phyloP scores from a whole-genome alignment of 169 alveolate species.

The Plasmodium sp. region DNA sequence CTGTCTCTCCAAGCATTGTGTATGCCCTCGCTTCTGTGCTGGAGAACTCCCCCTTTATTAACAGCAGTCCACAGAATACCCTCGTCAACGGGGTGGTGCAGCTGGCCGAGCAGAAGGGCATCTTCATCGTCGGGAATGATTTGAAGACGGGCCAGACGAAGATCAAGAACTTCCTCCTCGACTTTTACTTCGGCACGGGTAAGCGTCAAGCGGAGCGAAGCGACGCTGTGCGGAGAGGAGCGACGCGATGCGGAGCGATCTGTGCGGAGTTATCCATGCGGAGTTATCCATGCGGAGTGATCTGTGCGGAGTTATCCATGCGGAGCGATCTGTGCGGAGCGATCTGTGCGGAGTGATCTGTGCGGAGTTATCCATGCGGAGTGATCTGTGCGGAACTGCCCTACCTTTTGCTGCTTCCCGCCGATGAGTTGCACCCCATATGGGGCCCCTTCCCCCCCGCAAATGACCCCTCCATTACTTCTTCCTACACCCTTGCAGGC shows the following conservation, averaged over 20 bases:
- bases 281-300: too few species aligned
- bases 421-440: too few species aligned
- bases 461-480: too few species aligned
- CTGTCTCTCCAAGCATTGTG: constrained; percentile 89
- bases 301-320: too few species aligned
- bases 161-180: constrained; percentile 90
- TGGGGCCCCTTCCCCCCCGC: too few species aligned
- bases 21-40: constrained; percentile 90
- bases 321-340: too few species aligned
- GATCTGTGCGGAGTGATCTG: too few species aligned
- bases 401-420: too few species aligned
- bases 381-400: too few species aligned
- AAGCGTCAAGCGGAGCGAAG: not conserved
- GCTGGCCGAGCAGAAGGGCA: constrained; percentile 87
- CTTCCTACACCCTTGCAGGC: constrained; percentile 81
- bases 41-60: constrained; percentile 89
- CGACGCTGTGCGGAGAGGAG: not conserved
- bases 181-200: constrained; percentile 80
- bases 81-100: constrained; percentile 89
- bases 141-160: constrained; percentile 94
- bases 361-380: too few species aligned
- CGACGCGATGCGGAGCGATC: not conserved
- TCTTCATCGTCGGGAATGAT: constrained; percentile 92
- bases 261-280: too few species aligned
- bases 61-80: constrained; percentile 95